These are phyloP conservation scores for Geotrichum klebahnii DNA, from an alignment of 1,139 yeast species.

Conservation along the genomic window DNA sequence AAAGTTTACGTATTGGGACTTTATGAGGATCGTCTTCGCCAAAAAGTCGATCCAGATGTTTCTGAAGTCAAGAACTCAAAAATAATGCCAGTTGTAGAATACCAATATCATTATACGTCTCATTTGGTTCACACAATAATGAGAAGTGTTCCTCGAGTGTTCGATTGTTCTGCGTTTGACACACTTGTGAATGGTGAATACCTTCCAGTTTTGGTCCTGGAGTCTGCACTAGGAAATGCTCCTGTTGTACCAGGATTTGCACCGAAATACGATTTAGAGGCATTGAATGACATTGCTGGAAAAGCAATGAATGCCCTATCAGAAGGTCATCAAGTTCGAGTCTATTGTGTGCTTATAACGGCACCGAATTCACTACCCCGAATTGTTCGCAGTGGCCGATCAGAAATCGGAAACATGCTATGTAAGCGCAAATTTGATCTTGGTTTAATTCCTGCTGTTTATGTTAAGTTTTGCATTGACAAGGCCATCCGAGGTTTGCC, in stretches of 20 bases:
- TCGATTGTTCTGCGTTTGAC: conserved; percentile 91
- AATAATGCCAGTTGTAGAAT: conserved; percentile 25
- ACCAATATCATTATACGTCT: conserved; percentile 75
- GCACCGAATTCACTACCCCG: conserved; percentile 82
- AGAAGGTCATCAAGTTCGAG: conserved; percentile 67
- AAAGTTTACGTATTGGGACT: conserved; percentile 83
- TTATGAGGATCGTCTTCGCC: conserved; percentile 87
- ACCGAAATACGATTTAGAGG: conserved; percentile 53
- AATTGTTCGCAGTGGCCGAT: conserved; percentile 74
- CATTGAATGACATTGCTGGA: conserved; percentile 68
- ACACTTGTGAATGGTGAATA: conserved; percentile 79
- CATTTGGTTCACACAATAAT: conserved; percentile 79
- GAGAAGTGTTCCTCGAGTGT: conserved; percentile 72
- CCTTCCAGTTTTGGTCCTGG: conserved; percentile 81
- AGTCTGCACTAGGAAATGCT: conserved; percentile 63
- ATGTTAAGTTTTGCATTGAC: conserved; percentile 72
- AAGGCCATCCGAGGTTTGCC: conserved; percentile 67
- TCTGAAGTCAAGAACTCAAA: conserved; percentile 17
- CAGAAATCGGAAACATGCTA: conserved; percentile 90
- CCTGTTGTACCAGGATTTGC: conserved; percentile 60
- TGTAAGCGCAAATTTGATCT: conserved; percentile 77
- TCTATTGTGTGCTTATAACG: conserved; percentile 77
- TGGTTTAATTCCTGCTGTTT: conserved; percentile 71
- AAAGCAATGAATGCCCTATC: conserved; percentile 67
- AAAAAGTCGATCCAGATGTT: conserved; percentile 40